Percentiles rank a stretch among this genome's conserved stretches.
Conservation (phyloP, 805 yeast species). For the Candida jianshihensis region DNA sequence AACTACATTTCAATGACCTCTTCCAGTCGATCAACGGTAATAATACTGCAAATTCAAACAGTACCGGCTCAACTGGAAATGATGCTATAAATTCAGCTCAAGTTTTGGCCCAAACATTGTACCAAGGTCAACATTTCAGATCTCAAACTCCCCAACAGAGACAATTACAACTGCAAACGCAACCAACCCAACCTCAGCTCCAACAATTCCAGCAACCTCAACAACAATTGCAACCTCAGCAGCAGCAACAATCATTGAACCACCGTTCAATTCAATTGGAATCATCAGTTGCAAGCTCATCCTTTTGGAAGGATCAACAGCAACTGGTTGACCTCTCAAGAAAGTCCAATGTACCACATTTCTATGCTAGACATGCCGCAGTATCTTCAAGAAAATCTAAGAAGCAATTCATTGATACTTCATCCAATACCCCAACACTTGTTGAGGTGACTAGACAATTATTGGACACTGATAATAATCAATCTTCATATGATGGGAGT, state of each 20-base stretch:
- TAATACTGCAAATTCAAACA: not conserved
- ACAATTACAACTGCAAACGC: slow-evolving; percentile 25
- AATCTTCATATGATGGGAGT: slow-evolving; percentile 13
- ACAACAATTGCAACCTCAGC: slow-evolving; percentile 20
- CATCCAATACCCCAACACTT: slow-evolving; percentile 21
- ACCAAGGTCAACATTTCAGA: slow-evolving; percentile 33
- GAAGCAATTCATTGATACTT: slow-evolving; percentile 17
- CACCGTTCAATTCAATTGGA: slow-evolving; percentile 27
- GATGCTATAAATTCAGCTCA: slow-evolving; percentile 28
- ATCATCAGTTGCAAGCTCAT: slow-evolving; percentile 27
- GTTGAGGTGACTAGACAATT: slow-evolving; percentile 35
- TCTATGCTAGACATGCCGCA: slow-evolving; percentile 80
- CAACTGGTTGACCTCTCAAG: slow-evolving; percentile 70
- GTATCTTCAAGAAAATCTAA: slow-evolving; percentile 42
- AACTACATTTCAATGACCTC: not conserved
- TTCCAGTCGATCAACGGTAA: slow-evolving; percentile 1
- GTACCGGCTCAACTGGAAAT: not conserved
- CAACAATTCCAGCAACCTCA: slow-evolving; percentile 14
- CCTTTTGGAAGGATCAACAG: slow-evolving; percentile 74
- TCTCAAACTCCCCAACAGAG: slow-evolving; percentile 26
- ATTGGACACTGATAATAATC: slow-evolving; percentile 21
- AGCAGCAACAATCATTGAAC: slow-evolving; percentile 11
- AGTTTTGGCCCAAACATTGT: slow-evolving; percentile 32
- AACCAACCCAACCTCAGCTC: slow-evolving; percentile 26
- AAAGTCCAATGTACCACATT: slow-evolving; percentile 62